Evolutionary conservation across 352 stramenopile species (phyloP).

Genomic region (Globisporangium okanoganense): DNA sequence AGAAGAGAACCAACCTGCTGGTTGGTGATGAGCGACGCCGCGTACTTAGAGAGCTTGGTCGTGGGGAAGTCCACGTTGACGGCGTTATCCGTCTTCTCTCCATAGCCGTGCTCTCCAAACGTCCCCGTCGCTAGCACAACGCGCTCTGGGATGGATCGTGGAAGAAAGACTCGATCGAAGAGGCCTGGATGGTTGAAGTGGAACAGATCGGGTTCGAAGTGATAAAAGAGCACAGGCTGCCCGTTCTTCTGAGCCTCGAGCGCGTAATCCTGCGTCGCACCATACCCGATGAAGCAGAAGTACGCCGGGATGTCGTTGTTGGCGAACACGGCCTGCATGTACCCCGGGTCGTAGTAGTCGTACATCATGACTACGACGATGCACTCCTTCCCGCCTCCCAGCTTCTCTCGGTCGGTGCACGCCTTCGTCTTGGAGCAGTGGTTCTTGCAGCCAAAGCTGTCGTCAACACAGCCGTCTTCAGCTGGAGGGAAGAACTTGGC

Average conservation of each 20-base stretch:
- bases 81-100: slow-evolving; percentile 33
- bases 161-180: slow-evolving; percentile 41
- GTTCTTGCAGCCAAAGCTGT: slow-evolving; percentile 28
- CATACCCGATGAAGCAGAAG: slow-evolving; percentile 32
- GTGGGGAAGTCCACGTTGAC: slow-evolving; percentile 42
- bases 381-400: slow-evolving; percentile 10
- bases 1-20: background rate
- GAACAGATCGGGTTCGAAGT: slow-evolving; percentile 50
- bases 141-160: slow-evolving; percentile 21
- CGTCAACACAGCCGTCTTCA: slow-evolving; percentile 21
- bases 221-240: slow-evolving; percentile 34
- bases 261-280: slow-evolving; percentile 3
- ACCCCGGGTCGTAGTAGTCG: slow-evolving; percentile 17
- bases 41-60: slow-evolving; percentile 33
- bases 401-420: slow-evolving; percentile 16
- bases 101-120: slow-evolving; percentile 52
- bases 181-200: slow-evolving; percentile 21
- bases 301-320: slow-evolving; percentile 29
- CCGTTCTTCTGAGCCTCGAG: slow-evolving; percentile 1
- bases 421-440: slow-evolving; percentile 27
- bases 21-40: slow-evolving; percentile 13
- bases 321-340: slow-evolving; percentile 19
- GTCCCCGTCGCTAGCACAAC: slow-evolving; percentile 27
- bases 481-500: slow-evolving; percentile 20
- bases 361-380: slow-evolving; percentile 23